Conservation (phyloP, 352 stramenopile species). For the Pythium volutum region DNA sequence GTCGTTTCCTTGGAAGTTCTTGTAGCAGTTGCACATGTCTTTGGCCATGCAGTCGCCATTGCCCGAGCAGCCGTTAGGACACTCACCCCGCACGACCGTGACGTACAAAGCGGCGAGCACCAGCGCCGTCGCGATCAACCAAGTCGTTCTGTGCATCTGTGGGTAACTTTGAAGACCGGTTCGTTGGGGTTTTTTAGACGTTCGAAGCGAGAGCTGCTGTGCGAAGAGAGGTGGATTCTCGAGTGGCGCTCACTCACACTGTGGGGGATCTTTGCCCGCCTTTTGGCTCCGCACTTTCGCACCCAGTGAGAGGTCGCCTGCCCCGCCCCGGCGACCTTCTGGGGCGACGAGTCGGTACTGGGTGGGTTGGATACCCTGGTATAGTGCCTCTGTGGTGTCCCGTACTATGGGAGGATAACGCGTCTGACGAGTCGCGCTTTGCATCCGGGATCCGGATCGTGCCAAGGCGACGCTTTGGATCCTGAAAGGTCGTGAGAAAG, state of each 20-base stretch:
- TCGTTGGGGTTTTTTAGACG: background rate
- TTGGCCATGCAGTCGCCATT: constrained; percentile 79
- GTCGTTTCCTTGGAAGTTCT: constrained; percentile 84
- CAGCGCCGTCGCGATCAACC: constrained; percentile 7
- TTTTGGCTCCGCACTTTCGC: background rate
- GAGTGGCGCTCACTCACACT: background rate
- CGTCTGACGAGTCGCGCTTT: background rate
- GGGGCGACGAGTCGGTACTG: background rate
- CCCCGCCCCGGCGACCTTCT: constrained; percentile 1
- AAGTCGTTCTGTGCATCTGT: constrained; percentile 1
- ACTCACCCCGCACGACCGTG: constrained; percentile 39
- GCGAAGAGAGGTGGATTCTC: constrained; percentile 7
- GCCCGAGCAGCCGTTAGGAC: constrained; percentile 77
- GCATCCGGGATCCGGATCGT: background rate
- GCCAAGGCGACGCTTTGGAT: background rate
- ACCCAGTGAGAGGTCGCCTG: background rate
- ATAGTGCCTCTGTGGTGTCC: too few species aligned
- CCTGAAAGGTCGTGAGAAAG: background rate
- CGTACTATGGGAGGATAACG: background rate
- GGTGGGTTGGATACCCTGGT: background rate
- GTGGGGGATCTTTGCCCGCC: background rate
- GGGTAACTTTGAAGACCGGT: too few species aligned
- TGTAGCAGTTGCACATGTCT: constrained; percentile 84
- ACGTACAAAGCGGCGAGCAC: constrained; percentile 11
- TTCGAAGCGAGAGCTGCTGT: background rate